These are phyloP conservation scores for Pisolithus microcarpus DNA, from an alignment of 768 basidiomycete genomes.

Conservation along the genomic window DNA sequence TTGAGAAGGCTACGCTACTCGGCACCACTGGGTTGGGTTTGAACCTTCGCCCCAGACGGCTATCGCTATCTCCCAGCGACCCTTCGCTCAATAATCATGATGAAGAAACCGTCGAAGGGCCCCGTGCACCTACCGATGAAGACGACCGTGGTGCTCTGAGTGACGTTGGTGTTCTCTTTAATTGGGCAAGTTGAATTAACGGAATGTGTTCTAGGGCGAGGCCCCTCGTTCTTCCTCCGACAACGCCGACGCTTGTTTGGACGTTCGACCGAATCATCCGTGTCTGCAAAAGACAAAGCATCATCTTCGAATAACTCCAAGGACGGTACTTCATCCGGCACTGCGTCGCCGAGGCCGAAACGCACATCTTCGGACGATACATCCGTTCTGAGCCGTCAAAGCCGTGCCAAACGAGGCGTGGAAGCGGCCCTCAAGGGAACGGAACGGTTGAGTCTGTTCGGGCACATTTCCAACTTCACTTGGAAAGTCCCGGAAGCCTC, in stretches of 20 bases:
- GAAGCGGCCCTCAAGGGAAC: conserved; percentile 39
- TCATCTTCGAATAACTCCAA: conserved; percentile 23
- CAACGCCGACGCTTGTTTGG: conserved; percentile 56
- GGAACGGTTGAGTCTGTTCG: conserved; percentile 81
- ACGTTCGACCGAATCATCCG: conserved; percentile 38
- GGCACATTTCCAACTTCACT: conserved; percentile 52
- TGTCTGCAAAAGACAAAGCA: conserved; percentile 26
- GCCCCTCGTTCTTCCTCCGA: conserved; percentile 30
- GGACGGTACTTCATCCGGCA: conserved; percentile 17
- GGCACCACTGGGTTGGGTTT: conserved; percentile 23
- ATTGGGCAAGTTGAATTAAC: not conserved
- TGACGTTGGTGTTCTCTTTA: conserved; percentile 46
- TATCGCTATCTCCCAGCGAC: conserved; percentile 58
- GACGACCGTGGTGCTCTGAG: conserved; percentile 58
- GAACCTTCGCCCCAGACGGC: conserved; percentile 37
- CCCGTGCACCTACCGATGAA: conserved; percentile 29
- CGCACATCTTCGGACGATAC: conserved; percentile 21
- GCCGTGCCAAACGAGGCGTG: conserved; percentile 42
- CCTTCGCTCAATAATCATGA: conserved; percentile 37
- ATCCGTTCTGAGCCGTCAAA: conserved; percentile 25
- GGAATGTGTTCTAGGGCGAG: conserved; percentile 40
- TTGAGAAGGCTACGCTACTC: conserved; percentile 16
- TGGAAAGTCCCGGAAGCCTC: conserved; percentile 70
- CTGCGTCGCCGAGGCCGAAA: conserved; percentile 17
- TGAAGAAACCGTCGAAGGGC: conserved; percentile 31